These are phyloP conservation scores for Thermochaetoides thermophila DNA, from an alignment of 495 filamentous ascomycete species.

Conservation along the genomic window DNA sequence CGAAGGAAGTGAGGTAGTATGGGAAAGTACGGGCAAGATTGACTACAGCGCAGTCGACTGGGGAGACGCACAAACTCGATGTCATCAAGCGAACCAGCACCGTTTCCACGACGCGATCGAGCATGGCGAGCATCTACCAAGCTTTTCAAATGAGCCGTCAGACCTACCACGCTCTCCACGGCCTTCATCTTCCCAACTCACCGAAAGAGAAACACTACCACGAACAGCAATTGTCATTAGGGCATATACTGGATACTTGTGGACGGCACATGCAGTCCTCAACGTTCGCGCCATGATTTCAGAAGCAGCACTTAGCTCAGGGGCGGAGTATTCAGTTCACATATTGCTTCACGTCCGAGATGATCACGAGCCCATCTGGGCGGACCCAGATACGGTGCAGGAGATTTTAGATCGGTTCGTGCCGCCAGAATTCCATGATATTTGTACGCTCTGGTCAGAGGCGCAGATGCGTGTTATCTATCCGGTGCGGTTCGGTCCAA, in stretches of 20 bases:
- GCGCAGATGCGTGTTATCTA: constrained; percentile 81
- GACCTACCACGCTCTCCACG: too few species aligned
- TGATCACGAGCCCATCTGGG: constrained; percentile 46
- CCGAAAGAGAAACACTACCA: constrained; percentile 23
- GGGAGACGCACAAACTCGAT: constrained; percentile 60
- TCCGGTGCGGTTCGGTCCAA: constrained; percentile 53
- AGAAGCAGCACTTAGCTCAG: constrained; percentile 57
- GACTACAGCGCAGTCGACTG: constrained; percentile 62
- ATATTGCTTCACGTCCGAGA: constrained; percentile 70
- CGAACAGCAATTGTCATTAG: constrained; percentile 64
- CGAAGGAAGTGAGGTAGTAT: constrained; percentile 54
- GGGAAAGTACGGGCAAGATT: constrained; percentile 52
- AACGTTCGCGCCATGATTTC: constrained; percentile 68
- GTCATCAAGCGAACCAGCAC: constrained; percentile 48
- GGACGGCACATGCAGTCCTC: constrained; percentile 51
- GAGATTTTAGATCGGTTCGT: constrained; percentile 51
- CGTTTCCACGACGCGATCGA: constrained; percentile 36
- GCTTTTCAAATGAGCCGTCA: background rate
- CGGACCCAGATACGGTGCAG: constrained; percentile 39
- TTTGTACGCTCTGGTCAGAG: constrained; percentile 88
- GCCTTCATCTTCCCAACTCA: background rate
- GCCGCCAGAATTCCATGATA: constrained; percentile 75
- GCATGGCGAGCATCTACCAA: too few species aligned
- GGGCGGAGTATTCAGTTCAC: constrained; percentile 67
- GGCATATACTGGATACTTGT: constrained; percentile 53